Evolutionary conservation across 2,329 filamentous ascomycete species (phyloP), one percentile per base, ranked within the genome.

Genomic region (Chalaropsis ovoidea): DNA sequence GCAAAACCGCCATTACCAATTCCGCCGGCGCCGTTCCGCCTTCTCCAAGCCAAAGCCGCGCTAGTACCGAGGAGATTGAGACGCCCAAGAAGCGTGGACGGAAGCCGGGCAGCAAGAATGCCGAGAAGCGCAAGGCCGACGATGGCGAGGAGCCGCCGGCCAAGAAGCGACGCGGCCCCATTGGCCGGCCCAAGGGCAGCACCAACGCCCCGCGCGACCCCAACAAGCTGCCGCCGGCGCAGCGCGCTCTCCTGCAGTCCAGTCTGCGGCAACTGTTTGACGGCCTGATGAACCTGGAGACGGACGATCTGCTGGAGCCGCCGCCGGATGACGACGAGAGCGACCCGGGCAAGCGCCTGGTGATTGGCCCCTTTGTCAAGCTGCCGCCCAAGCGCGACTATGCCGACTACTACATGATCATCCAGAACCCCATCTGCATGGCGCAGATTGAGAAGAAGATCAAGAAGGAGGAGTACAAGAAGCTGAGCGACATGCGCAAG

Each of bases 351-450:
- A 88, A 86, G 71, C 89, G 92, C 61, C 82, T 90, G 64, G 90
- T 96, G 73, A 96, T 96, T 69, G 91, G 92, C 41, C 93, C 92
- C 0, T 99, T 99, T 75, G 83, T 97, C 75, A 92, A 94, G 72
- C 80, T 96, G 41, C 93, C 93, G 0, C 87, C 90, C 49, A 95
- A 90, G 78, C 86, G 87, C 67, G 86, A 93, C 67, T 99, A 95
- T 73, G 88, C 90, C 31, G 92, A 97, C 74, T 99, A 99, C 78
- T 99, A 96, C 74, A 78, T 93, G 73, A 85, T 96, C 75, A 99
- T 99, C 74, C 84, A 87, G 73, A 87, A 86, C 65, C 94, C 94
- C 0, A 96, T 99, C 72, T 93, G 89, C 73, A 96, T 97, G 88
- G 94, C 96, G 71, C 86, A 91, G 74, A 96, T 99, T 72, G 86